Base-by-base conservation (phyloP, 164 flowering plant species). In the Aristolochia fimbriata region DNA sequence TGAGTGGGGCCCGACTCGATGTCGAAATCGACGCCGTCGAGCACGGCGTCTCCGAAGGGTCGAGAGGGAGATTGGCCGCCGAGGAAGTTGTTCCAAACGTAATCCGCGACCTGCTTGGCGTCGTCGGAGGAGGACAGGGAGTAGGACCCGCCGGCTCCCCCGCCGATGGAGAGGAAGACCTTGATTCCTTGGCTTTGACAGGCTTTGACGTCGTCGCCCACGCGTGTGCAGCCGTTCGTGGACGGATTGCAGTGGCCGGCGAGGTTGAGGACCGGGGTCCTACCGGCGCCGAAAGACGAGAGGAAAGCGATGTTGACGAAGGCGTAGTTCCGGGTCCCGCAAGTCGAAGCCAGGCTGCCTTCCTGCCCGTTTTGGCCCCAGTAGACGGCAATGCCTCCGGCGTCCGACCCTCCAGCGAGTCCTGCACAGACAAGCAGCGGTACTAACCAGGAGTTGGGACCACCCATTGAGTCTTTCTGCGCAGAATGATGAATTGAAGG, bases 61-160 rank as follows among this genome's bases (percentile, higher is more conserved):
- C 70, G 68, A 1, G 58, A 20, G 4, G n/a, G 1, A 2, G 70
- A 65, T 7, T 11, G 24, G 2, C 81, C 77, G 0, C 73, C 71
- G 0, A 78, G 57, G 69, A 57, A 74, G 59, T 67, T 70, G 65
- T 70, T 67, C 80, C 76, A 76, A 0, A 73, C 23, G 21, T 73
- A 73, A 3, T 59, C 22, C 0, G 76, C 70, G 0, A 65, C 62
- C 15, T 59, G 24, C 20, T 3, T 21, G 0, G 73, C 76, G 12
- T 74, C 77, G 8, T 52, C 69, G 13, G 71, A 15, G 41, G 77
- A 70, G 10, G 67, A 27, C 22, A 74, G 65, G 14, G 63, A 23
- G 47, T 74, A 70, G 64, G 31, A 58, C 0, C 69, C 71, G 4
- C 9, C n/a, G n/a, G n/a, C 6, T 0, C 27, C 71, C 14, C 74